Conservation (phyloP, 495 filamentous ascomycete species). For the Lophiostoma macrostomum region DNA sequence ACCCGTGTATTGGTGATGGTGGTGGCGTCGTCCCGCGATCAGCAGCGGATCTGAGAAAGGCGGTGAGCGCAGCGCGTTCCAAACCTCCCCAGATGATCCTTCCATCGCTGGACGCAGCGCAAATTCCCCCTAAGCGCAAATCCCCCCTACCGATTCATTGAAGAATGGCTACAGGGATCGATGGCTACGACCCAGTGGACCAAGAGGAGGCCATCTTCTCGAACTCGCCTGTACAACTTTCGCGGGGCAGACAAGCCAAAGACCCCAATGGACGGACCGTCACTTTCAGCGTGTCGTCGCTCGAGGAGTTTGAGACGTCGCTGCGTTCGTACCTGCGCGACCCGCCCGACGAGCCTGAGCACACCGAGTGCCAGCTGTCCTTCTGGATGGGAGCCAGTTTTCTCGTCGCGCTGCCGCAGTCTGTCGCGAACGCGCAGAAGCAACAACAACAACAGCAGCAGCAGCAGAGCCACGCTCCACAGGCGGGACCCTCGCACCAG, state of each 20-base stretch:
- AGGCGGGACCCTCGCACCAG: too few relatives aligned
- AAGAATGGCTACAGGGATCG: too few relatives aligned
- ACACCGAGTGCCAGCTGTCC: constrained; percentile 31
- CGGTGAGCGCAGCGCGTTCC: too few relatives aligned
- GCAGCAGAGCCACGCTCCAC: not conserved
- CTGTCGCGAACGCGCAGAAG: not conserved
- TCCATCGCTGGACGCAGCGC: too few relatives aligned
- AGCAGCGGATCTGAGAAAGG: too few relatives aligned
- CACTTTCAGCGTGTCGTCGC: constrained; percentile 19
- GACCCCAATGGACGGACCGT: constrained; percentile 29
- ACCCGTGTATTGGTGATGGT: too few relatives aligned
- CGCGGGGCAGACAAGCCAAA: constrained; percentile 32
- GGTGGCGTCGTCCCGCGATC: too few relatives aligned
- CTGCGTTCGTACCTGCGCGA: constrained; percentile 30
- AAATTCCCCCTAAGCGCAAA: too few relatives aligned
- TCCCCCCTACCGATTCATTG: too few relatives aligned
- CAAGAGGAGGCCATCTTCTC: constrained; percentile 22
- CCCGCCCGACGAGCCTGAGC: constrained; percentile 31
- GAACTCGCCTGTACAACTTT: constrained; percentile 26
- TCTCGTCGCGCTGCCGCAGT: constrained; percentile 12
- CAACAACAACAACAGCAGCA: not conserved
- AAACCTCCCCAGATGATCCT: too few relatives aligned
- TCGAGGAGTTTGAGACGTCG: constrained; percentile 33
- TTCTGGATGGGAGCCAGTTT: constrained; percentile 33
- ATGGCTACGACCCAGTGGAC: too few relatives aligned